Conservation (phyloP, 345 rosid genomes). For the Hibiscus mutabilis region DNA sequence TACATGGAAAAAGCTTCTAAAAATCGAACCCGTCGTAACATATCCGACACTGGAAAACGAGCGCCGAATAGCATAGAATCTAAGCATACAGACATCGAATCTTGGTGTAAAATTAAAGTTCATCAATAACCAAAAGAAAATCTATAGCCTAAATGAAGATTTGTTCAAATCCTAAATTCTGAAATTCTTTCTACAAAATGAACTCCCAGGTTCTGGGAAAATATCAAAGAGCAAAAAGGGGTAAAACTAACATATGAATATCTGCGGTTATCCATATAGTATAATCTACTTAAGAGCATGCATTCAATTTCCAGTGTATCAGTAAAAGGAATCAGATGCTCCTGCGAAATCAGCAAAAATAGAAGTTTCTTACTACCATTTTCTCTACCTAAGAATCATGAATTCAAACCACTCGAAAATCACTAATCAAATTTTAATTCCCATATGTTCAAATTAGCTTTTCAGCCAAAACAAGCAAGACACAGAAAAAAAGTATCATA, state of each 20-base stretch:
- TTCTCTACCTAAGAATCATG: not conserved
- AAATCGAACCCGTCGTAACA: not conserved
- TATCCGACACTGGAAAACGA: not conserved
- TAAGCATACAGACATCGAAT: not conserved
- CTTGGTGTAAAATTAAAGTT: no score
- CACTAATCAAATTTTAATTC: not conserved
- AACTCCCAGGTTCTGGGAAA: not conserved
- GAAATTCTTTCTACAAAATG: not conserved
- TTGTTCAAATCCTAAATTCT: not conserved
- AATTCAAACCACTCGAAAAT: not conserved
- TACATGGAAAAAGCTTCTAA: no score
- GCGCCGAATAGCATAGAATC: not conserved
- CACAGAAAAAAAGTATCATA: not conserved
- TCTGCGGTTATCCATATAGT: not conserved
- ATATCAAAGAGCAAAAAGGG: not conserved
- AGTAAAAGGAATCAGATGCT: not conserved
- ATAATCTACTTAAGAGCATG: not conserved
- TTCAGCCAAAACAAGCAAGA: constrained; percentile 8
- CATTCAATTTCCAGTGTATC: not conserved
- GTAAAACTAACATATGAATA: not conserved
- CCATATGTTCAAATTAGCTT: not conserved
- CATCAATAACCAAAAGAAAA: not conserved
- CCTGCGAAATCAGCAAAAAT: not conserved
- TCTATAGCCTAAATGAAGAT: not conserved
- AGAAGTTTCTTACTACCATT: not conserved